Conservation (phyloP, 2,329 filamentous ascomycete genomes). For the Pseudogymnoascus verrucosus region DNA sequence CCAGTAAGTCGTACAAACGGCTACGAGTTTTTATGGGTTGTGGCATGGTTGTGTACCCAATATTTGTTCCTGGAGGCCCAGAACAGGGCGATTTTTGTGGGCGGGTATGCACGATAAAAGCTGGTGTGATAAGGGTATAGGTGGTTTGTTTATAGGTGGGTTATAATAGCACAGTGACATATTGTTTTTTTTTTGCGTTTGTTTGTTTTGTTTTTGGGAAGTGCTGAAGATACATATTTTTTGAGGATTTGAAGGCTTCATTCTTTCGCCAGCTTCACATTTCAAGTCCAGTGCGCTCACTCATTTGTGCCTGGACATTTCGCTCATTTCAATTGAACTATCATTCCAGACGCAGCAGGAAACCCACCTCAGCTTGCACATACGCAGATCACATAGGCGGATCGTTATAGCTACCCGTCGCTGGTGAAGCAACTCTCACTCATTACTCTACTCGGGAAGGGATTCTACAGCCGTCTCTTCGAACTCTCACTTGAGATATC, state of each 20-base stretch:
- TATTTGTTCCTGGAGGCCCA: neutral
- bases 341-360: neutral
- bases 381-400: neutral
- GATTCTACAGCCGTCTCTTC: neutral
- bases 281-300: neutral
- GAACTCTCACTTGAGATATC: neutral
- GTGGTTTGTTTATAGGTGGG: conserved; percentile 6
- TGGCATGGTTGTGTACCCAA: neutral
- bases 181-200: neutral
- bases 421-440: neutral
- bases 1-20: neutral
- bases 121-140: conserved; percentile 1
- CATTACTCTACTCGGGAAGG: neutral
- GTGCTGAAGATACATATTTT: neutral
- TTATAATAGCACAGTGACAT: neutral
- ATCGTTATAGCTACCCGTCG: neutral
- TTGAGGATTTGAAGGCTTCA: neutral
- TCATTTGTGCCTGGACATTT: conserved; percentile 1
- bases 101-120: neutral
- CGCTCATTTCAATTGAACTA: neutral
- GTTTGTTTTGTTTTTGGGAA: neutral
- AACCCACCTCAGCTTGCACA: neutral
- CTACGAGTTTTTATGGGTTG: neutral
- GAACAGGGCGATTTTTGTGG: neutral
- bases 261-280: neutral